These are phyloP conservation scores for Aquilaria malaccensis DNA, from an alignment of 345 rosid genomes.

Conservation along the genomic window DNA sequence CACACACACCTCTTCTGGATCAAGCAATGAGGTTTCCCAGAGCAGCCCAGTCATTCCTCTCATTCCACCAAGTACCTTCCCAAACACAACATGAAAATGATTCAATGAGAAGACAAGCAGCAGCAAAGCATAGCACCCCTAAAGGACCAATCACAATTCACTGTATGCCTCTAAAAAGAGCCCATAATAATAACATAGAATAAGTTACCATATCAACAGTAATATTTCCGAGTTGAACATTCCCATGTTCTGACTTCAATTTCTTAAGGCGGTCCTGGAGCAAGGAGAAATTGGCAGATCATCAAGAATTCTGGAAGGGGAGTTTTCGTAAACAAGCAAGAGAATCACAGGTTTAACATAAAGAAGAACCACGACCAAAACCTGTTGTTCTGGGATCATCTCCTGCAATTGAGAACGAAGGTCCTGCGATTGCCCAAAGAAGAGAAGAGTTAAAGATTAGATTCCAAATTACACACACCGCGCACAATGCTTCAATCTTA, in stretches of 20 bases:
- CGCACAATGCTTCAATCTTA: background rate
- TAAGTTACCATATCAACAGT: constrained; percentile 81
- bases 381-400: constrained; percentile 97
- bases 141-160: too few relatives aligned
- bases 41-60: constrained; percentile 98
- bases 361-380: constrained; percentile 8
- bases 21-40: constrained; percentile 98
- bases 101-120: constrained; percentile 3
- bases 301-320: background rate
- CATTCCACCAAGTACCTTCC: constrained; percentile 95
- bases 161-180: background rate
- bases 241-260: constrained; percentile 76
- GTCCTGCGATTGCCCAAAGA: constrained; percentile 42
- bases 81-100: constrained; percentile 10
- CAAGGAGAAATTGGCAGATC: constrained; percentile 2
- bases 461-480: background rate
- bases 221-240: constrained; percentile 84
- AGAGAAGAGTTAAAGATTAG: background rate
- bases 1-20: constrained; percentile 76
- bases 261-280: constrained; percentile 90
- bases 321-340: background rate
- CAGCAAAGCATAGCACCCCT: too few relatives aligned
- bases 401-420: constrained; percentile 87
- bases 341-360: background rate
- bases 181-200: constrained; percentile 5